These are phyloP conservation scores for Metschnikowia baotianmanensis DNA, from an alignment of 805 yeast species.

Conservation along the genomic window DNA sequence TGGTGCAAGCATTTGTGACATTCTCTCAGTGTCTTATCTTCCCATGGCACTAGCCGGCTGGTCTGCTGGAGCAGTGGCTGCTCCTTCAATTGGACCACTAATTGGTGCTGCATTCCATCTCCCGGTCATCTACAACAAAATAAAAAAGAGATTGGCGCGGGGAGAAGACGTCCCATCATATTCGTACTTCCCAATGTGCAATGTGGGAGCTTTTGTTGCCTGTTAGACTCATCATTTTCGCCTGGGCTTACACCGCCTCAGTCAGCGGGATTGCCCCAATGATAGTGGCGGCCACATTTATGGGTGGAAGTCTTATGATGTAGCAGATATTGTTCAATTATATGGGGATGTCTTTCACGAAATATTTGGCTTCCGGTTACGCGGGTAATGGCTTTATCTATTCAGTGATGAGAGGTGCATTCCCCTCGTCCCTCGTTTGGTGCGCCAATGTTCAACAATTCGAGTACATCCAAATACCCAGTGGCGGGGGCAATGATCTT, in stretches of 20 bases:
- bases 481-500: slow-evolving; percentile 17
- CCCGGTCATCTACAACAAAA: slow-evolving; percentile 7
- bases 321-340: slow-evolving; percentile 16
- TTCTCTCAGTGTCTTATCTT: slow-evolving; percentile 38
- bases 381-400: slow-evolving; percentile 16
- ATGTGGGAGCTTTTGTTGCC: slow-evolving; percentile 14
- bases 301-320: slow-evolving; percentile 12
- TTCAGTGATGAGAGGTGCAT: slow-evolving; percentile 16
- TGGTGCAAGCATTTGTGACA: slow-evolving; percentile 56
- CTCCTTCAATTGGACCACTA: slow-evolving; percentile 57
- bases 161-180: slow-evolving; percentile 11
- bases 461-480: slow-evolving; percentile 7
- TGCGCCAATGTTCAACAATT: slow-evolving; percentile 10
- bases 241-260: slow-evolving; percentile 12
- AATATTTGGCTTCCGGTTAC: slow-evolving; percentile 14
- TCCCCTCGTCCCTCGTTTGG: slow-evolving; percentile 18
- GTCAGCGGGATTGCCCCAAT: slow-evolving; percentile 15
- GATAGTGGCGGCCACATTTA: slow-evolving; percentile 12
- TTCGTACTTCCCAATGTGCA: slow-evolving; percentile 11
- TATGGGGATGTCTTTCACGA: slow-evolving; percentile 12
- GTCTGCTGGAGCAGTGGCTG: slow-evolving; percentile 53
- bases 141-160: slow-evolving; percentile 5
- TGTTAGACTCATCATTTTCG: slow-evolving; percentile 12
- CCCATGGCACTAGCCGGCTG: slow-evolving; percentile 51
- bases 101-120: slow-evolving; percentile 47